Conservation (phyloP, 179 eudicot genomes). For the Silene coronaria region DNA sequence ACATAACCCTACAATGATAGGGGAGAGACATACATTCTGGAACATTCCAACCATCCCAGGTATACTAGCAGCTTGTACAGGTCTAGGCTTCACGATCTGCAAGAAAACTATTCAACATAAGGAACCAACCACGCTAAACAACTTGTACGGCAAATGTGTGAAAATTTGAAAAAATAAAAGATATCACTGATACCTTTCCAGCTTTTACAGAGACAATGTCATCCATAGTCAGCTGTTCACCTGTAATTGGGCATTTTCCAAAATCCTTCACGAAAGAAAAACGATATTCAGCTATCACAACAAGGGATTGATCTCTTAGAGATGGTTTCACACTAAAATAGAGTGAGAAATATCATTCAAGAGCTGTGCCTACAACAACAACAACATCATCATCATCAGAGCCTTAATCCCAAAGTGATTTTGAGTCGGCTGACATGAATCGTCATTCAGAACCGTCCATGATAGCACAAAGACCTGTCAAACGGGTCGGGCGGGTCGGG, state of each 20-base stretch:
- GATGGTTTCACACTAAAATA: too few species aligned
- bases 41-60: slow-evolving; percentile 99
- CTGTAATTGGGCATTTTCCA: slow-evolving; percentile 93
- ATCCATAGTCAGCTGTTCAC: slow-evolving; percentile 73
- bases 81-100: slow-evolving; percentile 98
- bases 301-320: too few species aligned
- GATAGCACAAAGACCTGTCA: too few species aligned
- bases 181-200: slow-evolving; percentile 57
- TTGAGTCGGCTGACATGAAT: too few species aligned
- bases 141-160: not conserved
- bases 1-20: not conserved
- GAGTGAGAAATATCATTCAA: too few species aligned
- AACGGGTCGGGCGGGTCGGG: too few species aligned
- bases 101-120: slow-evolving; percentile 13
- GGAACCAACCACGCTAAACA: not conserved
- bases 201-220: slow-evolving; percentile 81
- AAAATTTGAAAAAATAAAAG: not conserved
- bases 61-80: slow-evolving; percentile 94
- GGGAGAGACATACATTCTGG: slow-evolving; percentile 64
- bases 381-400: too few species aligned
- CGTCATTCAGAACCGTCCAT: too few species aligned
- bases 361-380: too few species aligned
- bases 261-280: slow-evolving; percentile 46
- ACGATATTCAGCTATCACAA: not conserved
- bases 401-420: too few species aligned